Base-by-base conservation (phyloP, 176 grass and related monocot species). In the Panicum miliaceum region DNA sequence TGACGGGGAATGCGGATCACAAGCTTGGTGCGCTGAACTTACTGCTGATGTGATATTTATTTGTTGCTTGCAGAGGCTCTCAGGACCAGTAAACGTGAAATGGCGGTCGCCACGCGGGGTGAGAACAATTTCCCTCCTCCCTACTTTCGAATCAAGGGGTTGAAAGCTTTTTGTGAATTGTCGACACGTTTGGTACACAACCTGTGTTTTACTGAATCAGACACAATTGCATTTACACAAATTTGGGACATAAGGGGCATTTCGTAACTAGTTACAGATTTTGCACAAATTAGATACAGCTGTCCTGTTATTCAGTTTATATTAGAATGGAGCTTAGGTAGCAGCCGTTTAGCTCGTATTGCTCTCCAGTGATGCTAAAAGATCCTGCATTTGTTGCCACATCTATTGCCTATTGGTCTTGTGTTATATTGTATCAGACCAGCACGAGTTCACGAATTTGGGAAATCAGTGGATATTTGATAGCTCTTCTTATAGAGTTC, bases 51-150 rank as follows among this genome's bases (percentile, higher is more conserved):
- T 54, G 32, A 16, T 85, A 42, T 32, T 59, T 82, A 8, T 73
- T 65, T 82, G 22, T 54, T 36, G 23, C 38, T 18, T 82, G 79
- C 89, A 99, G 96, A 99, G 85, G 87, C 93, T 78, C 89, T 99
- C 58, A 86, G 96, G 91, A 96, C 93, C 4, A 99, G 96, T 90
- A 99, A 99, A 71, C 88, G 93, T 68, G 96, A 99, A 67, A 99
- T 96, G 93, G 70, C 81, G 10, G 96, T 92, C 7, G 91, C 96
- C 65, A 99, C 91, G 25, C 75, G 96, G 86, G 92, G 96, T 99
- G 65, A 81, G 88, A 84, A 77, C 64, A 68, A 70, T 6, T 42
- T 22, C 12, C 12, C 47, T 34, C 54, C 22, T 80, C 5, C 75
- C 5, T 71, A 12, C 22, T 65, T 18, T 37, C 20, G 8, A 23